A percentile compares a stretch with the other conserved stretches of the same genome.
Evolutionary conservation across 148 eudicot species (phyloP).

Genomic region (Rhododendron ovatum): DNA sequence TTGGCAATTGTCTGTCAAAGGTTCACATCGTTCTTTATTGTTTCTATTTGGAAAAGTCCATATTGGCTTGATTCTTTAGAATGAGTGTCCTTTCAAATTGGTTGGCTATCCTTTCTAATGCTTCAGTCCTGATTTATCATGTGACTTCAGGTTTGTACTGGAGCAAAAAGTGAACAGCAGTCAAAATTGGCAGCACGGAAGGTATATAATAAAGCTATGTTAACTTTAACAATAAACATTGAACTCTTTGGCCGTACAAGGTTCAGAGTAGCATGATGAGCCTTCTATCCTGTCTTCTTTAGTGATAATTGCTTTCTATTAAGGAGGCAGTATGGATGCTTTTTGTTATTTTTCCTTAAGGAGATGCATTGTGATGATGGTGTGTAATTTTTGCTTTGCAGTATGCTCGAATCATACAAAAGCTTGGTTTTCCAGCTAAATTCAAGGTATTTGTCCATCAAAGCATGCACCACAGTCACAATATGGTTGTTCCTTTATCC

Average conservation of each 20-base stretch:
- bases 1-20: background rate
- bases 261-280: background rate
- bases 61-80: background rate
- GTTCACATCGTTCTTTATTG: background rate
- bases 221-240: background rate
- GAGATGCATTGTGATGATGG: background rate
- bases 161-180: slow-evolving; percentile 67
- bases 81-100: background rate
- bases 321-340: background rate
- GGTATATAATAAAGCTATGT: slow-evolving; percentile 21
- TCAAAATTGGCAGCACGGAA: slow-evolving; percentile 61
- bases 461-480: background rate
- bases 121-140: slow-evolving; percentile 11
- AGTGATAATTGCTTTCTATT: background rate
- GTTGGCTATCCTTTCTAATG: slow-evolving; percentile 7
- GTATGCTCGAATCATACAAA: slow-evolving; percentile 70
- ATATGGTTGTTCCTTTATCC: background rate
- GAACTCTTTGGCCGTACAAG: background rate
- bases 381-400: slow-evolving; percentile 11
- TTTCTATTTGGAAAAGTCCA: background rate
- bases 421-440: slow-evolving; percentile 65
- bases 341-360: background rate
- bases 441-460: slow-evolving; percentile 41
- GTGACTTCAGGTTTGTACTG: slow-evolving; percentile 53
- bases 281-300: background rate